A percentile compares a stretch with the other conserved stretches of the same genome.
phyloP scores from a whole-genome alignment of 1,284 basidiomycete genomes.

The Cystobasidium sp. region DNA sequence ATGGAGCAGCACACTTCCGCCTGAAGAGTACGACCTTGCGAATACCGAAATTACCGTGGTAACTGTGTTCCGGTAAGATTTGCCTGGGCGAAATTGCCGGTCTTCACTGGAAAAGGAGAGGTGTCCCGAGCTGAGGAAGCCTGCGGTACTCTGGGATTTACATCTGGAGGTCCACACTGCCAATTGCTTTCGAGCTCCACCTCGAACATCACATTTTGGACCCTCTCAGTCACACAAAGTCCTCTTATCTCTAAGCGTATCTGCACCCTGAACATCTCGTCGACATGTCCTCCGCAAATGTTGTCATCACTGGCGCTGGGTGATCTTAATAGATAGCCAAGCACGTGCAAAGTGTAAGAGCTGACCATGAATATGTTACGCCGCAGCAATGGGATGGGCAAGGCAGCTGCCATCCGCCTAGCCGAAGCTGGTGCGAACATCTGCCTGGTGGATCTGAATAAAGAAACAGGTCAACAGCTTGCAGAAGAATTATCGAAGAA shows the following conservation, averaged over 20 bases:
- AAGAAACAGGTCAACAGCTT: conserved; percentile 21
- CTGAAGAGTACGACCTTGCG: neutral
- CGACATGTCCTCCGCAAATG: neutral
- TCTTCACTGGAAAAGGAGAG: no score
- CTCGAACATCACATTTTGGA: no score
- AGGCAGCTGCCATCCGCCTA: conserved; percentile 17
- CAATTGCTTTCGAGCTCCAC: no score
- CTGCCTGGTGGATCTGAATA: conserved; percentile 35
- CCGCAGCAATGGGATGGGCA: conserved; percentile 43
- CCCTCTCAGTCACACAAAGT: no score
- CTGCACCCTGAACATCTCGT: no score
- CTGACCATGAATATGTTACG: neutral
- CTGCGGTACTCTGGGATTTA: no score
- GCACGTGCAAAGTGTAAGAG: neutral
- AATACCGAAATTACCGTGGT: neutral
- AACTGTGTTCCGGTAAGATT: no score
- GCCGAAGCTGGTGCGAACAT: conserved; percentile 40
- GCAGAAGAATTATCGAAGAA: conserved; percentile 5
- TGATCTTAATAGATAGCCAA: neutral
- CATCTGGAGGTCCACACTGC: no score
- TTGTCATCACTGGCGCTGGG: conserved; percentile 20
- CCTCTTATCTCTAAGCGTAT: no score
- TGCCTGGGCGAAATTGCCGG: no score
- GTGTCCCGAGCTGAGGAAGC: no score
- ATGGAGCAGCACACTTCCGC: neutral